Conservation (phyloP, 352 stramenopile genomes). For the Globisporangium okanoganense region DNA sequence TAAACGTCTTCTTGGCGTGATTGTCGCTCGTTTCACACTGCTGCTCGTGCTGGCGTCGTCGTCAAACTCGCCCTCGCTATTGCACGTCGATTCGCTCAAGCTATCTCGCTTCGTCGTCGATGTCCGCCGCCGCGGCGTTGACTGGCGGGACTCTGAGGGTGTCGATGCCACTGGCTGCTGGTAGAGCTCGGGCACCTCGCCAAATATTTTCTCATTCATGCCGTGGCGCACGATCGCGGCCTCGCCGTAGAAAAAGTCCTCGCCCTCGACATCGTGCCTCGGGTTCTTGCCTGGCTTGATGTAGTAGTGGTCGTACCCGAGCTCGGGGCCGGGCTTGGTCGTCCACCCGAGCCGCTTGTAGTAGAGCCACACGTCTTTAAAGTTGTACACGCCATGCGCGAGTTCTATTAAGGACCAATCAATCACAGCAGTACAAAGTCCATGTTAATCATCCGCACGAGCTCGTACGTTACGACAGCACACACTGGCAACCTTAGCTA, state of each 20-base stretch:
- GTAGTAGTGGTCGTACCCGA: constrained; percentile 48
- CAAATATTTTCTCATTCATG: constrained; percentile 29
- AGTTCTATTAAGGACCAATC: constrained; percentile 19
- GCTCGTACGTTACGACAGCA: background rate
- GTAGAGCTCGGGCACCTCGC: constrained; percentile 13
- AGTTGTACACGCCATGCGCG: constrained; percentile 38
- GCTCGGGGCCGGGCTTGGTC: constrained; percentile 11
- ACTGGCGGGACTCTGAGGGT: background rate
- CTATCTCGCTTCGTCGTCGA: constrained; percentile 12
- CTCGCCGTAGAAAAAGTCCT: constrained; percentile 40
- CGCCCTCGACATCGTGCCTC: constrained; percentile 21
- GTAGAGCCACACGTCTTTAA: constrained; percentile 33
- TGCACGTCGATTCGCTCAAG: constrained; percentile 22
- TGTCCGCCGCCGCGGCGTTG: background rate
- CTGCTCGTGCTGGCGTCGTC: constrained; percentile 6
- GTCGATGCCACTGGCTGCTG: background rate
- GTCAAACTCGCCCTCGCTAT: constrained; percentile 15
- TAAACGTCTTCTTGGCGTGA: background rate
- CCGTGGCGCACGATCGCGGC: constrained; percentile 31
- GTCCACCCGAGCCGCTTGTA: constrained; percentile 26
- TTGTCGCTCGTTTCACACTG: constrained; percentile 11
- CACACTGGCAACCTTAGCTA: background rate
- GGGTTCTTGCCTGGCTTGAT: constrained; percentile 32
- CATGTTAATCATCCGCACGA: background rate
- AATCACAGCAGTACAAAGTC: background rate